phyloP scores from a whole-genome alignment of 139 green algal species.

The Picochlorum sp. region DNA sequence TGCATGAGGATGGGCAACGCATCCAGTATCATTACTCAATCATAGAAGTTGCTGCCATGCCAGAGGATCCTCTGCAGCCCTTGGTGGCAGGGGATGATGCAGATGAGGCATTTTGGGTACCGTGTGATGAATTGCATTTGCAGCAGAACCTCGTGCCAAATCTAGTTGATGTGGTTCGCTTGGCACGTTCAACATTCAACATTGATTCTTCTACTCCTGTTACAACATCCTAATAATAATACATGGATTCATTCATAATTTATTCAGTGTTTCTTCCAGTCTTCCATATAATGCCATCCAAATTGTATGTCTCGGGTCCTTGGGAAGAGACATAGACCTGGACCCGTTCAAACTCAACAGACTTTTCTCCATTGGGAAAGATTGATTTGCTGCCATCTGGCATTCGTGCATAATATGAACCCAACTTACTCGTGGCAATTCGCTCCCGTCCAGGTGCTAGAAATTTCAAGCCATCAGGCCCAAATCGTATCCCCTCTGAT shows the following conservation, averaged over 20 bases:
- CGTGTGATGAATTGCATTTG: background rate
- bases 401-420: conserved; percentile 49
- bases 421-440: conserved; percentile 44
- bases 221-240: no score
- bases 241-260: no score
- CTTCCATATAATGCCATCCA: conserved; percentile 50
- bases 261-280: conserved; percentile 1
- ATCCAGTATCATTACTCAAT: conserved; percentile 10
- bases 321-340: conserved; percentile 41
- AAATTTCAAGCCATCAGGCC: conserved; percentile 52
- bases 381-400: conserved; percentile 40
- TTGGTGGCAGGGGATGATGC: conserved; percentile 1
- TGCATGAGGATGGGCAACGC: background rate
- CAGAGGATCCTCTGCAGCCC: background rate
- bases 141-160: conserved; percentile 5
- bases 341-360: conserved; percentile 35
- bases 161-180: background rate
- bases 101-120: conserved; percentile 3
- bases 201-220: no score
- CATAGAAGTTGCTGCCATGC: conserved; percentile 9
- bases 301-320: conserved; percentile 29
- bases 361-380: conserved; percentile 41
- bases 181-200: no score
- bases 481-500: conserved; percentile 48
- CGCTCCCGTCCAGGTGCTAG: conserved; percentile 26